Conservation (phyloP, 495 filamentous ascomycete species). For the Talaromyces proteolyticus region DNA sequence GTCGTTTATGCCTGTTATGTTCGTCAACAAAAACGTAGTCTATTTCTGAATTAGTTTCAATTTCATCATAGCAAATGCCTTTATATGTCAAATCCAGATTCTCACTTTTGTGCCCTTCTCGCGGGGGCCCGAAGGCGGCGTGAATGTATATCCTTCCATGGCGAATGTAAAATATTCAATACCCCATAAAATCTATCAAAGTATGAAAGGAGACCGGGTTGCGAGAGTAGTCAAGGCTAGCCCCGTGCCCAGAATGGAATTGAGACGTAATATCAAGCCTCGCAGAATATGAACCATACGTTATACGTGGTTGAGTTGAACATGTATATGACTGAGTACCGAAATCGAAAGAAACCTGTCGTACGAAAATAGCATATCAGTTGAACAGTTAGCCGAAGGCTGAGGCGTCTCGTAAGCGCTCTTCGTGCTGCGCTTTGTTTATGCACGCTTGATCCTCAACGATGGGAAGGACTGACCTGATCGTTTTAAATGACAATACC, state of each 20-base stretch:
- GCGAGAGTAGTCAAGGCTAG: background rate
- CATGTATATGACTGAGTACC: too few species aligned
- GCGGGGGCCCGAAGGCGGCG: slow-evolving; percentile 36
- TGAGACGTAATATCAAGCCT: background rate
- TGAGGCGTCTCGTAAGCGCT: too few species aligned
- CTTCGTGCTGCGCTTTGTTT: too few species aligned
- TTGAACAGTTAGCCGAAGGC: too few species aligned
- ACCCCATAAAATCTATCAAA: background rate
- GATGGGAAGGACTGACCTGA: too few species aligned
- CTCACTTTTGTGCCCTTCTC: slow-evolving; percentile 41
- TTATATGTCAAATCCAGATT: slow-evolving; percentile 1
- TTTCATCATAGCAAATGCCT: too few species aligned
- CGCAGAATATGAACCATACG: too few species aligned
- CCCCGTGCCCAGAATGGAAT: background rate
- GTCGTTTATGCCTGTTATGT: slow-evolving; percentile 93
- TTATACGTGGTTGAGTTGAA: too few species aligned
- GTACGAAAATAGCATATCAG: too few species aligned
- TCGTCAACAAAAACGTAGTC: slow-evolving; percentile 99
- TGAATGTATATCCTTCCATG: slow-evolving; percentile 45
- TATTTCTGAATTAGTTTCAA: slow-evolving; percentile 26
- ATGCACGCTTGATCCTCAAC: too few species aligned
- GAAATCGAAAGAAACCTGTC: too few species aligned
- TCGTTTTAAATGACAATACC: too few species aligned
- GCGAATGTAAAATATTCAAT: background rate
- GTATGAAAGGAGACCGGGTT: background rate